Conservation (phyloP, 495 filamentous ascomycete genomes). For the Rhypophila decipiens region DNA sequence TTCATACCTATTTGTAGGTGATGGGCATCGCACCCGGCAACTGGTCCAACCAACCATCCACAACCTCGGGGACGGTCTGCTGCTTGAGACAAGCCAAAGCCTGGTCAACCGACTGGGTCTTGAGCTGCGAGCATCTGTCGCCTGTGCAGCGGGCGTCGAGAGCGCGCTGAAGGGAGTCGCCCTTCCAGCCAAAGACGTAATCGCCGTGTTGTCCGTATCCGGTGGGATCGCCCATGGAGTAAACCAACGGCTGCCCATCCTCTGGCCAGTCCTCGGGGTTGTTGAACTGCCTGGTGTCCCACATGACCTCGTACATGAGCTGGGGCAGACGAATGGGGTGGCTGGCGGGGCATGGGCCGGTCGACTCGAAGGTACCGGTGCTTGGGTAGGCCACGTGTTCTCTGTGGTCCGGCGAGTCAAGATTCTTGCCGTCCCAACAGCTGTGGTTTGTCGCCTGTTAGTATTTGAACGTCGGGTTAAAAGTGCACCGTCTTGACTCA, state of each 20-base stretch:
- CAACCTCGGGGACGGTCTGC: slow-evolving; percentile 25
- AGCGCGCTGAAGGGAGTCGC: slow-evolving; percentile 38
- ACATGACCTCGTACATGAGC: slow-evolving; percentile 46
- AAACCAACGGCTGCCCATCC: slow-evolving; percentile 38
- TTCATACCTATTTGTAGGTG: slow-evolving; percentile 1
- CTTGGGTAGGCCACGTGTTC: slow-evolving; percentile 41
- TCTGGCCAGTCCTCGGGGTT: slow-evolving; percentile 38
- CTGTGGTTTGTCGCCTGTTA: neutral
- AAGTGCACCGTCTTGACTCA: slow-evolving; percentile 16
- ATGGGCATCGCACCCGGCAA: slow-evolving; percentile 14
- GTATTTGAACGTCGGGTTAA: too few relatives aligned
- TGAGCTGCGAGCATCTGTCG: slow-evolving; percentile 31
- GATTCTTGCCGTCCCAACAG: slow-evolving; percentile 50
- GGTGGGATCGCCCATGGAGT: slow-evolving; percentile 42
- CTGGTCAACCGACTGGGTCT: slow-evolving; percentile 20
- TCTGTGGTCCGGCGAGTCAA: slow-evolving; percentile 47
- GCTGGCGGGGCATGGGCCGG: slow-evolving; percentile 35
- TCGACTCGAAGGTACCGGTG: slow-evolving; percentile 31
- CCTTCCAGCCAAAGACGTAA: slow-evolving; percentile 48
- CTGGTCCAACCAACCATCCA: slow-evolving; percentile 24
- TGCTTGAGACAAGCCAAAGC: slow-evolving; percentile 27
- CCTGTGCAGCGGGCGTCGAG: slow-evolving; percentile 43
- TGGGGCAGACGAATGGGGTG: slow-evolving; percentile 40
- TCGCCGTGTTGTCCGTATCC: slow-evolving; percentile 43
- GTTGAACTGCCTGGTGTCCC: slow-evolving; percentile 41